Evolutionary conservation across 148 eudicot species (phyloP).

Genomic region (Rhododendron henanense): DNA sequence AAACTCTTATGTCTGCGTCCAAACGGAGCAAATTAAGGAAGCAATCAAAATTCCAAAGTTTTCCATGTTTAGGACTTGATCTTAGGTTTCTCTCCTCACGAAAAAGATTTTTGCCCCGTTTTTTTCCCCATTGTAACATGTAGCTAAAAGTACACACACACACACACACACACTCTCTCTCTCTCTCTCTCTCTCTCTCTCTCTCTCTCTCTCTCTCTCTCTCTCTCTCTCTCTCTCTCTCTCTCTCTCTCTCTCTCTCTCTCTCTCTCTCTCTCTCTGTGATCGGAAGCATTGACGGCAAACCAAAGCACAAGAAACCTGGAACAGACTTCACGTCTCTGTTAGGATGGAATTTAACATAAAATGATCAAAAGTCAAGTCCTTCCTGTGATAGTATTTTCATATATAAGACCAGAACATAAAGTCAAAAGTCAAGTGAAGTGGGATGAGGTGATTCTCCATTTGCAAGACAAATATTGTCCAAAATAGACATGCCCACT

Average conservation of each 20-base stretch:
- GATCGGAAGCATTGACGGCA: not conserved
- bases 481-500: not conserved
- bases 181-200: too few relatives aligned
- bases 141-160: not conserved
- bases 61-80: slow-evolving; percentile 40
- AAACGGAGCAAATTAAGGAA: slow-evolving; percentile 5
- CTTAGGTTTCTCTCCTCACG: slow-evolving; percentile 46
- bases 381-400: not conserved
- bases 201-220: too few relatives aligned
- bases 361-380: not conserved
- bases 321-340: slow-evolving; percentile 1
- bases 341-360: not conserved
- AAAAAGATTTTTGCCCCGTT: slow-evolving; percentile 40
- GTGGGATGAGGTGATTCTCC: not conserved
- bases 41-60: slow-evolving; percentile 3
- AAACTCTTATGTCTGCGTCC: slow-evolving; percentile 12
- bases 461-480: not conserved
- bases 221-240: too few relatives aligned
- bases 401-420: not conserved
- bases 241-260: too few relatives aligned
- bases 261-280: slow-evolving; percentile 1
- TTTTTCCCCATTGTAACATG: not conserved
- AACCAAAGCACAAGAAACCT: not conserved
- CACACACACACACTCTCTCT: too few relatives aligned
- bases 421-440: not conserved